A percentile compares a stretch with the other conserved stretches of the same genome.
These are phyloP conservation scores for Alternaria metachromatica DNA, from an alignment of 2,329 filamentous ascomycete species.

Conservation along the genomic window DNA sequence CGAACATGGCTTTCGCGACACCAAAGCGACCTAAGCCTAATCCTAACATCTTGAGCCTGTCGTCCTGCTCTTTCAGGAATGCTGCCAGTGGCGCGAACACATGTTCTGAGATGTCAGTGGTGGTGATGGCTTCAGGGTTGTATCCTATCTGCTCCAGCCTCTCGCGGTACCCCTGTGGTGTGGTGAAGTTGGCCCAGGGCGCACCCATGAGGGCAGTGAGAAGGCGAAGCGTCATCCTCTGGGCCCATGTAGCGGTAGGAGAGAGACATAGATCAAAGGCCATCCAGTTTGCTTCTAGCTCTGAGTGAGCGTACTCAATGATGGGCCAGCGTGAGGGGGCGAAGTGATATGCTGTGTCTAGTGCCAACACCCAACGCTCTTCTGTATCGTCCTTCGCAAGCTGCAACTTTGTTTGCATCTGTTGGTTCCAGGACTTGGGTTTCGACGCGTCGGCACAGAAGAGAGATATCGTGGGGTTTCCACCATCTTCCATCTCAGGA, in stretches of 20 bases:
- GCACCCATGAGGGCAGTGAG: conserved; percentile 58
- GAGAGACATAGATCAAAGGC: conserved; percentile 61
- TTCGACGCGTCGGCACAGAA: conserved; percentile 60
- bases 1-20: conserved; percentile 46
- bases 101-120: conserved; percentile 60
- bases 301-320: conserved; percentile 51
- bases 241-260: conserved; percentile 22
- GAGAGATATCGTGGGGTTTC: conserved; percentile 40
- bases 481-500: neutral
- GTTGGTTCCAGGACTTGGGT: conserved; percentile 52
- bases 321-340: conserved; percentile 58
- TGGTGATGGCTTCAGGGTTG: conserved; percentile 47
- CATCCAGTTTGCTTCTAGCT: conserved; percentile 59
- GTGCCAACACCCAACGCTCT: conserved; percentile 60
- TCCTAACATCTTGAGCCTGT: conserved; percentile 44
- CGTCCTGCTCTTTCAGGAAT: conserved; percentile 53
- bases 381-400: neutral
- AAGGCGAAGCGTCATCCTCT: conserved; percentile 47
- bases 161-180: conserved; percentile 53
- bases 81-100: conserved; percentile 60
- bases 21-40: conserved; percentile 48
- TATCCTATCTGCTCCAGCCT: conserved; percentile 60
- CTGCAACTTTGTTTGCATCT: conserved; percentile 27
- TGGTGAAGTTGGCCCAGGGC: conserved; percentile 59
- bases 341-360: conserved; percentile 66